Evolutionary conservation across 2,329 filamentous ascomycete species (phyloP).

Genomic region (Penicillium sp.): DNA sequence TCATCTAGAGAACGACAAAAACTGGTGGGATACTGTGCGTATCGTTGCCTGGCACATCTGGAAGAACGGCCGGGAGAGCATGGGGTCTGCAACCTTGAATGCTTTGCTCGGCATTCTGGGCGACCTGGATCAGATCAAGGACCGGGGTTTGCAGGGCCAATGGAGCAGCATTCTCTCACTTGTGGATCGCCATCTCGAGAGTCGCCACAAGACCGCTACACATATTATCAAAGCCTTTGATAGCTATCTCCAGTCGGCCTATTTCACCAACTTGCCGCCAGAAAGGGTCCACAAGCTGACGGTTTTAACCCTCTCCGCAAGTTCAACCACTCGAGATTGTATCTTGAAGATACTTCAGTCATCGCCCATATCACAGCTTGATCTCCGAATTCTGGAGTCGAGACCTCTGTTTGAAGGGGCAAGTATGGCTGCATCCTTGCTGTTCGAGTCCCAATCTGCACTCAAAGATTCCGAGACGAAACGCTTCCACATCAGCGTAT

Average conservation of each 20-base stretch:
- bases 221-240: slow-evolving; percentile 23
- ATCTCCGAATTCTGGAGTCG: slow-evolving; percentile 60
- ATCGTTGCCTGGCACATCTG: slow-evolving; percentile 58
- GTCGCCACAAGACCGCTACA: slow-evolving; percentile 17
- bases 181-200: slow-evolving; percentile 23
- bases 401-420: slow-evolving; percentile 62
- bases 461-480: slow-evolving; percentile 13
- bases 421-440: slow-evolving; percentile 44
- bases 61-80: slow-evolving; percentile 61
- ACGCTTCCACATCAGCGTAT: slow-evolving; percentile 44
- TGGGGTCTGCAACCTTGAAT: slow-evolving; percentile 55
- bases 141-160: slow-evolving; percentile 10
- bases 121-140: slow-evolving; percentile 22
- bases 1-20: slow-evolving; percentile 17
- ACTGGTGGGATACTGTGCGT: slow-evolving; percentile 53
- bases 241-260: slow-evolving; percentile 20
- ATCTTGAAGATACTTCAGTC: slow-evolving; percentile 41
- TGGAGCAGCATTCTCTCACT: slow-evolving; percentile 19
- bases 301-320: slow-evolving; percentile 57
- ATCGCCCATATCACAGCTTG: slow-evolving; percentile 36
- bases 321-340: slow-evolving; percentile 53
- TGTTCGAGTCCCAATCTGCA: slow-evolving; percentile 19
- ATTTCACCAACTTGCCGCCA: slow-evolving; percentile 4
- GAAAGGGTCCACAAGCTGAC: slow-evolving; percentile 30
- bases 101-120: slow-evolving; percentile 22